Evolutionary conservation across 2,329 filamentous ascomycete species (phyloP), one percentile per base, ranked within the genome.

Genomic region (Microdochium paspali): DNA sequence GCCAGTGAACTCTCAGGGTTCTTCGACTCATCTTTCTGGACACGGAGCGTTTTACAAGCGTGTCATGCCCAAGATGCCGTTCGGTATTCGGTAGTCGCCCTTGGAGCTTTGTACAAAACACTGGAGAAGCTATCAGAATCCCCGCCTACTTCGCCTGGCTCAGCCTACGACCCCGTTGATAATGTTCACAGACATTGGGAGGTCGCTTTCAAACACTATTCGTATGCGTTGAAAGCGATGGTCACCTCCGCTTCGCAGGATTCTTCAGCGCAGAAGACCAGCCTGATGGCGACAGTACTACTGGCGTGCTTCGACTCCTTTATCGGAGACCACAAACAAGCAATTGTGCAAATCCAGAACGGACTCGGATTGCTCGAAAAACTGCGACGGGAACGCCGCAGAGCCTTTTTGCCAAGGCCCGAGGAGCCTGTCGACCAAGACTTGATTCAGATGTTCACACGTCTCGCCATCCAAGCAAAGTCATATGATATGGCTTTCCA

Each of bases 281-380:
- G 72, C 44, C 68, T 85, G n/a, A 83, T 85, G 71, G 75, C 79
- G 15, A 82, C 73, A 46, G 77, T 85, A 30, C 66, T 85, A 31
- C 69, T 85, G 44, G 77, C 79, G n/a, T 84, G 79, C 60, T 85
- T 85, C 51, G 80, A 85, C 60, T 82, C 79, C 1, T 83, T 84
- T 55, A 76, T 81, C 25, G 80, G 80, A 18, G 74, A 83, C 50
- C 79, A 83, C 56, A 74, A 69, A 53, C 76, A 79, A 52, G 79
- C 79, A 35, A 82, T 84, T 45, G 56, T 62, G 13, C 80, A 83
- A 56, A 82, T 84, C 35, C 79, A 82, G 56, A 73, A 64, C 5
- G 80, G 80, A 1, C 65, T 84, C 21, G 61, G 66, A 4, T 60
- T 83, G 2, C 61, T 83, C 15, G 75, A 82, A 46, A 69, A 71